Conservation (phyloP, 495 filamentous ascomycete species). For the Amorphotheca resinae region DNA sequence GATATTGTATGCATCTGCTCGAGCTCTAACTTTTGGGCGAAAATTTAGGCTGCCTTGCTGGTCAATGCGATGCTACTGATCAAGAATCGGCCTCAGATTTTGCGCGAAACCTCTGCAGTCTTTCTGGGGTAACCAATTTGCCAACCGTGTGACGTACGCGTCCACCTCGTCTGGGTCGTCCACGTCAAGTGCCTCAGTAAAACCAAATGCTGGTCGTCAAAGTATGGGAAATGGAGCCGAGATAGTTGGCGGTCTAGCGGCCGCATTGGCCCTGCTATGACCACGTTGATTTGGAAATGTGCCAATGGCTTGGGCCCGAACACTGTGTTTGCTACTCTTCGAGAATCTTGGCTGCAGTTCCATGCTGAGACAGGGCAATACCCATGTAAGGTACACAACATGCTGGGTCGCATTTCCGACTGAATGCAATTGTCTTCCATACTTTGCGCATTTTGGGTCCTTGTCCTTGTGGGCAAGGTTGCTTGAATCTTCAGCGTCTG, state of each 20-base stretch:
- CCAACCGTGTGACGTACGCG: slow-evolving; percentile 16
- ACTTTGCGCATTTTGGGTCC: no score
- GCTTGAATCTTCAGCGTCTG: no score
- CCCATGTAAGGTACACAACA: background rate
- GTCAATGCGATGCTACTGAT: slow-evolving; percentile 39
- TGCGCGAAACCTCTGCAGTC: slow-evolving; percentile 23
- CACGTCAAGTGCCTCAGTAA: slow-evolving; percentile 2
- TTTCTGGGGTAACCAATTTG: slow-evolving; percentile 24
- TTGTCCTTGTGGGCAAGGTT: no score
- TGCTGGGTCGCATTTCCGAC: background rate
- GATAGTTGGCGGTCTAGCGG: slow-evolving; percentile 16
- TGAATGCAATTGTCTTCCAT: no score
- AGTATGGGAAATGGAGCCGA: slow-evolving; percentile 13
- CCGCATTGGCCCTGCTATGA: slow-evolving; percentile 14
- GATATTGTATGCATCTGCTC: slow-evolving; percentile 60
- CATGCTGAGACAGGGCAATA: no score
- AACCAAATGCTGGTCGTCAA: slow-evolving; percentile 6
- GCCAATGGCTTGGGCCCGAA: background rate
- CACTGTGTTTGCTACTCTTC: no score
- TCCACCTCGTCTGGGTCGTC: background rate
- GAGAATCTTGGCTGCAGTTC: no score
- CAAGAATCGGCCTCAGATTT: slow-evolving; percentile 32
- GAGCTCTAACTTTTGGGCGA: slow-evolving; percentile 40
- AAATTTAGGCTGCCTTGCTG: slow-evolving; percentile 56
- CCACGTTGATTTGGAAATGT: background rate